Percentiles rank a stretch among this genome's conserved stretches.
These are phyloP conservation scores for Candida anglica DNA, from an alignment of 805 yeast species.

Conservation along the genomic window DNA sequence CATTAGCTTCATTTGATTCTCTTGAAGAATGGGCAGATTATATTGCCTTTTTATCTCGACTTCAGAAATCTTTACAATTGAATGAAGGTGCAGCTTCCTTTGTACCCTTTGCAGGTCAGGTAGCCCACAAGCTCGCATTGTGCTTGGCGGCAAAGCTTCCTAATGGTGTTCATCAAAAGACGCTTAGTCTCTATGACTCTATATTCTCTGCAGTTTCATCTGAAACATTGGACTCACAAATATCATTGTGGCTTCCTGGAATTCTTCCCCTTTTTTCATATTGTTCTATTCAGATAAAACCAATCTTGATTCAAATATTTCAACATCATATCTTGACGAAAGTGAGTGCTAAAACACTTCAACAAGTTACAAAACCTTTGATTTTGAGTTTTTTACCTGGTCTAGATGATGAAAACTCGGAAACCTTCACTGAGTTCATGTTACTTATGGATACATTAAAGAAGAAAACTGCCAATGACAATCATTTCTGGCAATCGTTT, in stretches of 20 bases:
- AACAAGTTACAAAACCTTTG: conserved; percentile 61
- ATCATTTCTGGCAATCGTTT: conserved; percentile 83
- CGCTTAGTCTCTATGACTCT: conserved; percentile 70
- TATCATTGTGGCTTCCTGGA: conserved; percentile 89
- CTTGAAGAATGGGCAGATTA: conserved; percentile 98
- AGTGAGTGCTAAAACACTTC: conserved; percentile 40
- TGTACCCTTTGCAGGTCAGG: conserved; percentile 63
- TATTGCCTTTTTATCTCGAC: conserved; percentile 78
- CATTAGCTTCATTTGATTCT: conserved; percentile 70
- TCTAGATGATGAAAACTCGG: conserved; percentile 88
- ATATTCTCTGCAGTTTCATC: conserved; percentile 63
- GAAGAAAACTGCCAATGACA: conserved; percentile 54
- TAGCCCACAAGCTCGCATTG: conserved; percentile 69
- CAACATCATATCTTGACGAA: conserved; percentile 47
- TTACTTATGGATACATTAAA: conserved; percentile 59
- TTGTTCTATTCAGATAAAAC: conserved; percentile 86
- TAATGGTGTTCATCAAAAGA: conserved; percentile 91
- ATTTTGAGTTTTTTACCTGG: conserved; percentile 78
- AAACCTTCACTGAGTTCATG: conserved; percentile 62
- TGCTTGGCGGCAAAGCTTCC: conserved; percentile 83
- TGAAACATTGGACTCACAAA: conserved; percentile 48
- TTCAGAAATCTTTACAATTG: conserved; percentile 62
- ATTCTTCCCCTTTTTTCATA: conserved; percentile 83
- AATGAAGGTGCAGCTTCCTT: conserved; percentile 13
- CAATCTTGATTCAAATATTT: conserved; percentile 64